phyloP scores from a whole-genome alignment of 2,329 filamentous ascomycete genomes.

The Amesomyces nigricolor region DNA sequence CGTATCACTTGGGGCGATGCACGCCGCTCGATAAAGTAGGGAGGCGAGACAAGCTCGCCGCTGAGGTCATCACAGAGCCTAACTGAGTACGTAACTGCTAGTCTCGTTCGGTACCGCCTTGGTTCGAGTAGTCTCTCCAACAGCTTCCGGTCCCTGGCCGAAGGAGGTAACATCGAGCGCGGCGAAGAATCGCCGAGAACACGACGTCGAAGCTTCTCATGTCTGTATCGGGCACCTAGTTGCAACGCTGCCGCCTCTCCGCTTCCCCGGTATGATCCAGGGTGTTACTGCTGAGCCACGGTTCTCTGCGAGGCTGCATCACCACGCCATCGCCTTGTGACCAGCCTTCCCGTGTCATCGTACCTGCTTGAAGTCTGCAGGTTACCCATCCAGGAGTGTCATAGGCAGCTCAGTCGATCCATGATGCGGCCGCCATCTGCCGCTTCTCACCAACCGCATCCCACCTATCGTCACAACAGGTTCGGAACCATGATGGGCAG shows the following conservation, averaged over 20 bases:
- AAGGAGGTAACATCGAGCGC: conserved; percentile 7
- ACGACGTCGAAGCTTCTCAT: no score
- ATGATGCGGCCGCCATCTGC: conserved; percentile 17
- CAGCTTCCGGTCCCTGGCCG: conserved; percentile 6
- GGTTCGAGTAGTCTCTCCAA: conserved; percentile 8
- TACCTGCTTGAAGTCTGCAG: conserved; percentile 26
- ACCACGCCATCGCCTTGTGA: conserved; percentile 14
- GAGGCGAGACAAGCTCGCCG: neutral
- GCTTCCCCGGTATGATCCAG: conserved; percentile 12
- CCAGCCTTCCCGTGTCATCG: conserved; percentile 23
- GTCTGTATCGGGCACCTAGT: no score
- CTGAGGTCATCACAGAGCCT: no score
- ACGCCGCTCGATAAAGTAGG: conserved; percentile 5
- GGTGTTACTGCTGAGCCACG: conserved; percentile 8
- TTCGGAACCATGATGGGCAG: conserved; percentile 4
- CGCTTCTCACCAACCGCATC: conserved; percentile 7
- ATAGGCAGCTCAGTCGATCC: conserved; percentile 5
- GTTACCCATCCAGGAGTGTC: conserved; percentile 3
- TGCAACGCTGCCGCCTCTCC: conserved; percentile 12
- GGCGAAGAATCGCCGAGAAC: conserved; percentile 1
- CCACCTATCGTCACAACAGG: neutral
- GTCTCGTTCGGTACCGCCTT: no score
- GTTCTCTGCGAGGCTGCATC: conserved; percentile 20
- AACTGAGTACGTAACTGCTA: no score
- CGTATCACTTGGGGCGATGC: conserved; percentile 23